Conservation (phyloP, 805 yeast species). For the Candida adriatica region DNA sequence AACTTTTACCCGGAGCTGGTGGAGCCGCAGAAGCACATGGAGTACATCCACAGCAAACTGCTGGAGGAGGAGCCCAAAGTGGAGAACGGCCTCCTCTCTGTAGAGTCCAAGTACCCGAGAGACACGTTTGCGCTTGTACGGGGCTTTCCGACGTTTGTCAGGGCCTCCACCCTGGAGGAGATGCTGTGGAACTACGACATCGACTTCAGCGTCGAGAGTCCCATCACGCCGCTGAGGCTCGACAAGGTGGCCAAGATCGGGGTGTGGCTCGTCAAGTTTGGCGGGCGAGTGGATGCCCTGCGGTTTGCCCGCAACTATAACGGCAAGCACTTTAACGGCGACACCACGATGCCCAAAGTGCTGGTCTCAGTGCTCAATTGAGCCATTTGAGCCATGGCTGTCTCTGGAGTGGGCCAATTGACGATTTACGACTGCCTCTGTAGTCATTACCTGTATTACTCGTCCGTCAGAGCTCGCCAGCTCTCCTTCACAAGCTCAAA, state of each 20-base stretch:
- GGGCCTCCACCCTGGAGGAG: conserved; percentile 28
- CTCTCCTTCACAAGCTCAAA: conserved; percentile 64
- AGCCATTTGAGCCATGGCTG: background rate
- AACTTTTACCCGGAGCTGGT: conserved; percentile 41
- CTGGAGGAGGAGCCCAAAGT: conserved; percentile 2
- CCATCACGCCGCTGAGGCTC: conserved; percentile 8
- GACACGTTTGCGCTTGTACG: conserved; percentile 32
- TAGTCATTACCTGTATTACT: background rate
- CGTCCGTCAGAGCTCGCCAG: conserved; percentile 49
- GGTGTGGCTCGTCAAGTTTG: conserved; percentile 37
- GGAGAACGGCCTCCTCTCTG: background rate
- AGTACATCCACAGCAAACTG: conserved; percentile 1
- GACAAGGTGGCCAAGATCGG: conserved; percentile 10
- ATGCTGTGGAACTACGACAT: conserved; percentile 46
- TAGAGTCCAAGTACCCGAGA: conserved; percentile 4
- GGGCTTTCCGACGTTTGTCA: conserved; percentile 41
- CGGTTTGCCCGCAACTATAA: conserved; percentile 48
- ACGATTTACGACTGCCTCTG: background rate
- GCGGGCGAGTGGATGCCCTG: conserved; percentile 36
- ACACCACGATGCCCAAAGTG: conserved; percentile 22
- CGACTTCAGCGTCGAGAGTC: conserved; percentile 17
- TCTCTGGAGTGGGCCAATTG: background rate
- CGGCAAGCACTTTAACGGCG: conserved; percentile 32
- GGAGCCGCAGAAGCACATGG: conserved; percentile 14
- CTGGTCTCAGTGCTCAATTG: conserved; percentile 23